phyloP scores from a whole-genome alignment of 495 filamentous ascomycete genomes.

The Parathielavia hyrcaniae region DNA sequence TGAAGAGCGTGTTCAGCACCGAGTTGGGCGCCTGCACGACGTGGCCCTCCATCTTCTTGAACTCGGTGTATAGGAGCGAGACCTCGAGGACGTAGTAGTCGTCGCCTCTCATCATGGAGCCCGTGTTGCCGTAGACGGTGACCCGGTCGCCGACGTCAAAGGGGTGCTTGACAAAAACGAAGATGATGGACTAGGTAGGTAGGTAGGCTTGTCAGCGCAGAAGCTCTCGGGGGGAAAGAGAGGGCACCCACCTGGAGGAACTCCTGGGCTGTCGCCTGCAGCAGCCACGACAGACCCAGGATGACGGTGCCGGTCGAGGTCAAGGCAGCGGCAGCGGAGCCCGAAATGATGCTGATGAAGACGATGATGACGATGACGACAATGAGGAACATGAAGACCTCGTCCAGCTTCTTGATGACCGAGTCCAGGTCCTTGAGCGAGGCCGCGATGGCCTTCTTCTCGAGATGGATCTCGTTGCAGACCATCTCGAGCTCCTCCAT shows the following conservation, averaged over 20 bases:
- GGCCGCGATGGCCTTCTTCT: slow-evolving; percentile 91
- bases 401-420: slow-evolving; percentile 85
- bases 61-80: slow-evolving; percentile 90
- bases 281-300: slow-evolving; percentile 84
- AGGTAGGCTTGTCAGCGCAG: slow-evolving; percentile 7
- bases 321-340: slow-evolving; percentile 74
- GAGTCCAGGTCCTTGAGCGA: slow-evolving; percentile 93
- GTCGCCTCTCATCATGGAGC: slow-evolving; percentile 66
- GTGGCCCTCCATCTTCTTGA: slow-evolving; percentile 97
- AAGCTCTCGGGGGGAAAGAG: not conserved
- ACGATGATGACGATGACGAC: slow-evolving; percentile 71
- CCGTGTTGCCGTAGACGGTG: slow-evolving; percentile 84
- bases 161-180: slow-evolving; percentile 96
- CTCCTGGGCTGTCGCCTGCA: slow-evolving; percentile 87
- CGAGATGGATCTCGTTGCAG: slow-evolving; percentile 89
- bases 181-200: slow-evolving; percentile 71
- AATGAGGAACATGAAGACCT: slow-evolving; percentile 82
- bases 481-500: slow-evolving; percentile 93
- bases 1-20: slow-evolving; percentile 85
- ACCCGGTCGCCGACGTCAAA: slow-evolving; percentile 96
- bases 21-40: slow-evolving; percentile 95
- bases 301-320: slow-evolving; percentile 81
- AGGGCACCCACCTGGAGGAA: slow-evolving; percentile 53
- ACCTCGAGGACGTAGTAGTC: slow-evolving; percentile 97
- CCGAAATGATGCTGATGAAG: slow-evolving; percentile 81